Base-by-base conservation (phyloP, 352 stramenopile genomes). In the Phytophthora meadii region DNA sequence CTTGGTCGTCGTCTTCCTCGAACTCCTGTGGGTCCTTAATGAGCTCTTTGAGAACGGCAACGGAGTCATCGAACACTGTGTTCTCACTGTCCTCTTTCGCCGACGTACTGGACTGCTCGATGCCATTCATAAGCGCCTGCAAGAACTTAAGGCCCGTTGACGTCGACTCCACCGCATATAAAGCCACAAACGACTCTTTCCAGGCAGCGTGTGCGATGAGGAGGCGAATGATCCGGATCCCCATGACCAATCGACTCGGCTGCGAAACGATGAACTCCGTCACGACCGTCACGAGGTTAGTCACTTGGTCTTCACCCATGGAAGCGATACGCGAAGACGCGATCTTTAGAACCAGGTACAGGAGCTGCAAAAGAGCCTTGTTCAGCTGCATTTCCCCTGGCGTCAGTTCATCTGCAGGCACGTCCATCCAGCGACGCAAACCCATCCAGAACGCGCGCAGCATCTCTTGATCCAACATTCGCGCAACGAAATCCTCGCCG, bases 391-490 rank as follows among this genome's bases (percentile, higher is more conserved):
- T 69, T 40, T 79, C 70, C 11, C 70, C 49, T 0, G 68, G 24
- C 2, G 66, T 73, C 9, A 82, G 63, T 7, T 72, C 49, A 7
- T 82, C 72, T 3, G 64, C 60, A 6, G 74, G 65, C 5, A 74
- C 73, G 25, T 86, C 70, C 77, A 86, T 91, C 79, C 82, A 93
- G 25, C 81, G 79, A 14, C 81, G 74, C 58, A 93, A 61, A 5
- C 77, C 76, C 28, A 74, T 77, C 57, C 75, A 90, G 48, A 93
- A 90, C 10, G 82, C 79, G 41, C 82, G 82, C 10, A 91, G 58
- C 56, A 92, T 74, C 27, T 90, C 82, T 63, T 91, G 82, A 42
- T 92, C 82, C 11, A 93, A 77, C 81, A 93, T 90, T 14, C 70
- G 76, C 12, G 52, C 45, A 27, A 90, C 71, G 2, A 84, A 42